Conservation (phyloP, 116 monocot species). For the Dioscorea cayenensis region DNA sequence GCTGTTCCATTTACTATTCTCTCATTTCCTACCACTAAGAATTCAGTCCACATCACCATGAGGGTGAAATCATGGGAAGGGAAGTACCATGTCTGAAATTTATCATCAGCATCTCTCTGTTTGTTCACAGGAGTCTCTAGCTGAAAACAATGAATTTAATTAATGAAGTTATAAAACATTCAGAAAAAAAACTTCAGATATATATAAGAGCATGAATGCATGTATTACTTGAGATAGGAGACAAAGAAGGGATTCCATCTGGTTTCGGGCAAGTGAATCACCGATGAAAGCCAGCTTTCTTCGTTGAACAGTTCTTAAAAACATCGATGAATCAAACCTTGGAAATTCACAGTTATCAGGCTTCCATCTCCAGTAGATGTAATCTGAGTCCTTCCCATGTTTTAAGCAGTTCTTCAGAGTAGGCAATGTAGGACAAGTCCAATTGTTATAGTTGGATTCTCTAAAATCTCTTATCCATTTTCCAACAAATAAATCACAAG, state of each 20-base stretch:
- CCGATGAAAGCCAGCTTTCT: conserved; percentile 27
- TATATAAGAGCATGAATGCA: neutral
- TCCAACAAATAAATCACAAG: conserved; percentile 6
- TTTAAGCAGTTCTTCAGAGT: conserved; percentile 17
- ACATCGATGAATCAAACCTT: conserved; percentile 12
- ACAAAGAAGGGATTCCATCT: conserved; percentile 31
- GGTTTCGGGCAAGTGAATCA: conserved; percentile 31
- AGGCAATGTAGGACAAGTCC: conserved; percentile 18
- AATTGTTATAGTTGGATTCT: conserved; percentile 9
- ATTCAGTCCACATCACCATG: conserved; percentile 23
- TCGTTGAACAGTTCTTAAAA: conserved; percentile 8
- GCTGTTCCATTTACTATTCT: conserved; percentile 26
- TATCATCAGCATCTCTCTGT: neutral
- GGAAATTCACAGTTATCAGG: conserved; percentile 26
- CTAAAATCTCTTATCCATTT: conserved; percentile 19
- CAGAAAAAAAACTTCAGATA: too few species aligned
- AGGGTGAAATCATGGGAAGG: conserved; percentile 47
- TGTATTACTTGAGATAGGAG: conserved; percentile 27
- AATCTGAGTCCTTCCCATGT: conserved; percentile 21
- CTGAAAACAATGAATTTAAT: neutral
- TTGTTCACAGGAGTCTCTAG: neutral
- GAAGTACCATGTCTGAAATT: conserved; percentile 19
- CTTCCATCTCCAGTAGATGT: conserved; percentile 33
- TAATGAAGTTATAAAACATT: neutral
- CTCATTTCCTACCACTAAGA: conserved; percentile 10